Base-by-base conservation (phyloP, 2,329 filamentous ascomycete species). In the Aureobasidium leucospermi region DNA sequence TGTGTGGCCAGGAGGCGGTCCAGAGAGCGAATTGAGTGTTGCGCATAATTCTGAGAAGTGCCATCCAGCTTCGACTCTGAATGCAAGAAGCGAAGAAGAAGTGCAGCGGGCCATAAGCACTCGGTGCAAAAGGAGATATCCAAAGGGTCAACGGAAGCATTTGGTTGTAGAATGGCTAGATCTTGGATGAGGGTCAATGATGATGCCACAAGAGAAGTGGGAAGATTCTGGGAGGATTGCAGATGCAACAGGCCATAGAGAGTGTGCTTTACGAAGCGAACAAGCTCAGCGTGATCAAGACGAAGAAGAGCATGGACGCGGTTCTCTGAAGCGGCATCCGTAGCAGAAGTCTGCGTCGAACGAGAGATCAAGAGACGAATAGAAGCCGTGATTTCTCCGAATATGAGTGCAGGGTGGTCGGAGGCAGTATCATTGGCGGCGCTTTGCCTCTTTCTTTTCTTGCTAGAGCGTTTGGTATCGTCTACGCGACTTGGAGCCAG, bases 1-100 rank as follows among this genome's bases (percentile, higher is more conserved):
- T 79, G 76, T 61, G 70, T 74, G 6, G 72, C 73, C 29, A 79
- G 49, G 4, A 76, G 62, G 57, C 65, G 68, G 48, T 76, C 73
- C 16, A 77, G 59, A 6, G 53, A 42, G 19, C 48, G 43, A 5
- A 45, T 34, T 7, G 59, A 28, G 11, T 45, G 42, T 16, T 48
- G 32, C 16, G 28, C 9, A 38, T 45, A 48, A 13, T 47, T 11
- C 11, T 32, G 7, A n/a, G 45, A 39, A 36, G 16, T 15, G 11
- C 4, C 39, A 9, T 19, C 16, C 6, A 9, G 15, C 4, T 2
- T 16, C 13, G 16, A 19, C 7, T 36, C 39, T 13, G n/a, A 34
- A 5, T 42, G 36, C 46, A 61, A 23, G 11, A 9, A n/a, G 9
- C 31, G 39, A 65, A 67, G 56, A 8, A 70, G 58, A 7, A 64